Percentiles rank a stretch among this genome's conserved stretches.
Conservation (phyloP, 768 basidiomycete genomes). For the Hydnomerulius pinastri region DNA sequence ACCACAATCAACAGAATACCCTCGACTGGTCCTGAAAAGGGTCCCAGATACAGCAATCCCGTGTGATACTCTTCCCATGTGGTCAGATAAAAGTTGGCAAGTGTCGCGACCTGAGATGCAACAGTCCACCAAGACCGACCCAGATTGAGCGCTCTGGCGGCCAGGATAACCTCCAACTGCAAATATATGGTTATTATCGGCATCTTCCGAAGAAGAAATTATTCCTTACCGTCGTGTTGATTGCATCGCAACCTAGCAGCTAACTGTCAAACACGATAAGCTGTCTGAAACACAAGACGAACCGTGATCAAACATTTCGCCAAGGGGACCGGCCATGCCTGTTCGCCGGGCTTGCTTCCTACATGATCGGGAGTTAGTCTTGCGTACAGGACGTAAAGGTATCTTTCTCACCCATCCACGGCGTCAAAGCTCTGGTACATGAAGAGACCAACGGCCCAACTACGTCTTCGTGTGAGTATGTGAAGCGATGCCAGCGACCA, state of each 20-base stretch:
- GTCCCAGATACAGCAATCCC: constrained; percentile 86
- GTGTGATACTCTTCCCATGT: constrained; percentile 91
- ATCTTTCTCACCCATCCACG: constrained; percentile 72
- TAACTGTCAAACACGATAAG: background rate
- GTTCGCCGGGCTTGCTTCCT: constrained; percentile 96
- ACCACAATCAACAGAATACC: constrained; percentile 85
- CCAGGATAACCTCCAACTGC: constrained; percentile 86
- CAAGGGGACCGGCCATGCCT: constrained; percentile 96
- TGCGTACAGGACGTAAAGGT: constrained; percentile 16
- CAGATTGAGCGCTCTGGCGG: constrained; percentile 82
- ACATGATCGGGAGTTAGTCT: constrained; percentile 2
- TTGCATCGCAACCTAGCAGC: constrained; percentile 76
- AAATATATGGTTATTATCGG: background rate
- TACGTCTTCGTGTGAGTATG: constrained; percentile 29
- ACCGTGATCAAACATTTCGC: constrained; percentile 99
- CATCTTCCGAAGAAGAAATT: background rate
- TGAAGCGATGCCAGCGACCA: background rate
- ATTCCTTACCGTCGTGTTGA: constrained; percentile 83
- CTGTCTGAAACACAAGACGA: constrained; percentile 13
- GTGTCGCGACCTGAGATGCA: constrained; percentile 69
- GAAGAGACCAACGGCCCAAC: constrained; percentile 89
- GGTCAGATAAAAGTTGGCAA: constrained; percentile 72
- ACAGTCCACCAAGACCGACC: constrained; percentile 98
- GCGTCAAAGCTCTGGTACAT: constrained; percentile 89
- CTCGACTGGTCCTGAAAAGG: constrained; percentile 95